These are phyloP conservation scores for Penicillium sp. DNA, from an alignment of 2,329 filamentous ascomycete genomes.

Conservation along the genomic window DNA sequence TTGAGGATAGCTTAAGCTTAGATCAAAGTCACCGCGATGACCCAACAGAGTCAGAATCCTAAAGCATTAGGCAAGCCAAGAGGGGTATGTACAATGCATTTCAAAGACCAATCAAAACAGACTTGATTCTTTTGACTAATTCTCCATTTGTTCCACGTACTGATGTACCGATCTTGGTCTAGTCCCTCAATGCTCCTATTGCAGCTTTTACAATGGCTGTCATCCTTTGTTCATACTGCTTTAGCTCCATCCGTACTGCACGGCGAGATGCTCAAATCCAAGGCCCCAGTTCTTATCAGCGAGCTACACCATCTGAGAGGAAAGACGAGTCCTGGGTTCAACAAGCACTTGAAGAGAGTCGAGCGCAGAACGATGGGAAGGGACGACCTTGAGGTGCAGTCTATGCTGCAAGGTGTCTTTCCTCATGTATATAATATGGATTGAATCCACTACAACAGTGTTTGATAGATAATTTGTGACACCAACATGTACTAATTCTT, in stretches of 20 bases:
- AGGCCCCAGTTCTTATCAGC: constrained; percentile 30
- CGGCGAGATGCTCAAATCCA: constrained; percentile 63
- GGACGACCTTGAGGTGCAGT: neutral
- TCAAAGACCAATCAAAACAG: too few species aligned
- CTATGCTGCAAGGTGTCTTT: neutral
- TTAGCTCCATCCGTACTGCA: constrained; percentile 64
- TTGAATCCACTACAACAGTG: neutral
- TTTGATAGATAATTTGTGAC: neutral
- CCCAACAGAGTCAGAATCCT: constrained; percentile 9
- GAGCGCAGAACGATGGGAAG: constrained; percentile 19
- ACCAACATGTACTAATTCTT: neutral
- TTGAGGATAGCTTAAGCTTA: neutral
- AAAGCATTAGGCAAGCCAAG: constrained; percentile 18
- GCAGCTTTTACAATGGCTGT: constrained; percentile 62
- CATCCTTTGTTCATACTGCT: constrained; percentile 59
- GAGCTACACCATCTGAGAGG: constrained; percentile 43
- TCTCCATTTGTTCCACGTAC: neutral
- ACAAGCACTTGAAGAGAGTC: constrained; percentile 32
- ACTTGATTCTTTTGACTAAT: neutral
- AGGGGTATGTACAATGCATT: constrained; percentile 13
- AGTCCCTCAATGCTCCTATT: constrained; percentile 59
- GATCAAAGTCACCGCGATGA: constrained; percentile 3
- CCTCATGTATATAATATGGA: neutral
- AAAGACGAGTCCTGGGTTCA: constrained; percentile 31
- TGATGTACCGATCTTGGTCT: neutral